Conservation (phyloP, 495 filamentous ascomycete genomes). For the Lophiotrema nucula region DNA sequence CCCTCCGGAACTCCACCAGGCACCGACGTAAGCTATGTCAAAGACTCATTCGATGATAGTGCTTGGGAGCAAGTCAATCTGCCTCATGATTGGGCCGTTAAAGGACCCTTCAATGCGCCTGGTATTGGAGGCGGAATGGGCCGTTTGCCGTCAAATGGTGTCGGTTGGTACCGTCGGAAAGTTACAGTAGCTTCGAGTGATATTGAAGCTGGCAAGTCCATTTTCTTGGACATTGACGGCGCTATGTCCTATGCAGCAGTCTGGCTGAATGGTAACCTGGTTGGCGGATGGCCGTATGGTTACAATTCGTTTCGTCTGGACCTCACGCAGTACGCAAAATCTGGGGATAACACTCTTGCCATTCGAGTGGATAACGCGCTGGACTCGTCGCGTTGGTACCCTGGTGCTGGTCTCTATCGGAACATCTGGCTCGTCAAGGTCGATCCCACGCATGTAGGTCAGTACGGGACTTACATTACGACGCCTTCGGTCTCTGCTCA, state of each 20-base stretch:
- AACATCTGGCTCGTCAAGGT: conserved; percentile 52
- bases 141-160: conserved; percentile 50
- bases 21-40: conserved; percentile 37
- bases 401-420: conserved; percentile 52
- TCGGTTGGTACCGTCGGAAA: conserved; percentile 52
- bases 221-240: conserved; percentile 51
- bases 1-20: conserved; percentile 37
- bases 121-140: conserved; percentile 58
- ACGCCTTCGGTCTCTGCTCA: conserved; percentile 41
- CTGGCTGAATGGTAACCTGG: conserved; percentile 50
- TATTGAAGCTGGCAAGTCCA: conserved; percentile 36
- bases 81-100: conserved; percentile 54
- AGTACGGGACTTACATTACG: conserved; percentile 49
- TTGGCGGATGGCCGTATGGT: conserved; percentile 53
- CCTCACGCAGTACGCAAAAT: conserved; percentile 46
- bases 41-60: conserved; percentile 43
- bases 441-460: conserved; percentile 44
- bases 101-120: conserved; percentile 33
- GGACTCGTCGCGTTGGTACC: conserved; percentile 51
- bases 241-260: conserved; percentile 51
- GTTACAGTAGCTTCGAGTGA: conserved; percentile 38
- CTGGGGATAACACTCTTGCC: conserved; percentile 46
- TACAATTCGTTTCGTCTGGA: conserved; percentile 52
- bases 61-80: conserved; percentile 42
- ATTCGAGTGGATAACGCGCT: conserved; percentile 50